phyloP scores from a whole-genome alignment of 75 land plant genomes.

The Sequoiadendron giganteum region DNA sequence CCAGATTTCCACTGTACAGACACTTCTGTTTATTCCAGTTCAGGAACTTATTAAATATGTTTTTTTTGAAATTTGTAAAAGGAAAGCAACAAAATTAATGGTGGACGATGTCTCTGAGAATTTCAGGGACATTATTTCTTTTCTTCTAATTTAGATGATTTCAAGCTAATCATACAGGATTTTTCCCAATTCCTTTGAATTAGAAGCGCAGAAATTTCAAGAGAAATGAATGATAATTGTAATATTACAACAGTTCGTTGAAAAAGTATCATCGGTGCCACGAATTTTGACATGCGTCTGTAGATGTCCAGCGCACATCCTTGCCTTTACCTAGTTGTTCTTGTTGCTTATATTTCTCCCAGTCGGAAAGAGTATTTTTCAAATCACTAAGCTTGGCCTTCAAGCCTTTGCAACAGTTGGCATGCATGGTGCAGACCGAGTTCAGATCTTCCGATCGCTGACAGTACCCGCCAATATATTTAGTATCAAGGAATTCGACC shows the following conservation, averaged over 20 bases:
- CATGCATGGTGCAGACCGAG: conserved; percentile 50
- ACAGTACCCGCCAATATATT: conserved; percentile 24
- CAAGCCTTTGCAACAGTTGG: conserved; percentile 13
- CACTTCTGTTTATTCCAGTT: too few relatives aligned
- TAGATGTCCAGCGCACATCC: background rate
- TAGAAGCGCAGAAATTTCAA: background rate
- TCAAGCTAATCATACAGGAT: background rate
- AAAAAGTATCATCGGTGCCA: background rate
- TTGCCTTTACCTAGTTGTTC: background rate
- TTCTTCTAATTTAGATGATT: background rate
- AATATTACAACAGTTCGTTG: background rate
- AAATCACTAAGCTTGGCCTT: too few relatives aligned
- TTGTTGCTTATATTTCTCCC: too few relatives aligned
- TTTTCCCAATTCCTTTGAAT: background rate
- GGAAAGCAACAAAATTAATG: background rate
- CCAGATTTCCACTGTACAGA: too few relatives aligned
- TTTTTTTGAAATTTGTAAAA: background rate
- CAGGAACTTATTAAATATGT: too few relatives aligned
- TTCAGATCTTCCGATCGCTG: conserved; percentile 23
- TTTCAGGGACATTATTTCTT: background rate
- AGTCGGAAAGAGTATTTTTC: too few relatives aligned
- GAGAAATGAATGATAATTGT: background rate
- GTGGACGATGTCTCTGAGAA: background rate
- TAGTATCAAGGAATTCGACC: conserved; percentile 13
- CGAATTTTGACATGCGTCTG: background rate